A percentile compares a stretch with the other conserved stretches of the same genome.
Evolutionary conservation across 371 early-diverging fungal genomes (phyloP).

Genomic region (Blastocladiella emersonii): DNA sequence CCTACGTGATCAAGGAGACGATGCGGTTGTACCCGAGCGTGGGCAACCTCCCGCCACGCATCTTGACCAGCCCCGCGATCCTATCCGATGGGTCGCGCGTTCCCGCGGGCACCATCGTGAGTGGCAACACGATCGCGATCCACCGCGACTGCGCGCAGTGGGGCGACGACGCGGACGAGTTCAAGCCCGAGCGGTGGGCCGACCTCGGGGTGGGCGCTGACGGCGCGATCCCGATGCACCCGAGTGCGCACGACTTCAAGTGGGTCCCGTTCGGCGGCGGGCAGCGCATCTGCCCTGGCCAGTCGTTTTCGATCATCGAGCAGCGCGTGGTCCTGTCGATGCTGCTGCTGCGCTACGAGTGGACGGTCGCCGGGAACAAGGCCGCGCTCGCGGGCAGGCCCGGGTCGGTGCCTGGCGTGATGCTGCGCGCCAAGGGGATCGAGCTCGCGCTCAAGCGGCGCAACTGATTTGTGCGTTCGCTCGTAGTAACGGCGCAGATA

Average conservation of each 20-base stretch:
- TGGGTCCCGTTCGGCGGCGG: constrained; percentile 5
- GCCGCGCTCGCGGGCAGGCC: background rate
- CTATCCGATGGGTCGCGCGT: constrained; percentile 43
- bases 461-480: no score
- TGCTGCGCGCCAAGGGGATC: background rate
- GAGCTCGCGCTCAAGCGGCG: background rate
- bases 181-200: constrained; percentile 48
- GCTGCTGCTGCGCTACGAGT: constrained; percentile 1
- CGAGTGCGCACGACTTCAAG: background rate
- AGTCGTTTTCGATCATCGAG: constrained; percentile 2
- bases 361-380: constrained; percentile 1
- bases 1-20: background rate
- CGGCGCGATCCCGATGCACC: background rate
- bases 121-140: constrained; percentile 32
- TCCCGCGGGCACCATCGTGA: constrained; percentile 27
- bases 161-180: constrained; percentile 43
- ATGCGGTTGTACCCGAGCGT: background rate
- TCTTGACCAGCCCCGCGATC: constrained; percentile 2
- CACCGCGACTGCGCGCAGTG: constrained; percentile 36
- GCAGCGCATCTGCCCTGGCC: background rate
- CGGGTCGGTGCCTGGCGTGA: background rate
- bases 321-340: constrained; percentile 4
- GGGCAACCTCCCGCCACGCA: background rate
- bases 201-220: background rate
- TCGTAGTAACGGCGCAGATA: no score